These are phyloP conservation scores for Leishmania arabica DNA, from an alignment of 208 protist genomes.

Conservation along the genomic window DNA sequence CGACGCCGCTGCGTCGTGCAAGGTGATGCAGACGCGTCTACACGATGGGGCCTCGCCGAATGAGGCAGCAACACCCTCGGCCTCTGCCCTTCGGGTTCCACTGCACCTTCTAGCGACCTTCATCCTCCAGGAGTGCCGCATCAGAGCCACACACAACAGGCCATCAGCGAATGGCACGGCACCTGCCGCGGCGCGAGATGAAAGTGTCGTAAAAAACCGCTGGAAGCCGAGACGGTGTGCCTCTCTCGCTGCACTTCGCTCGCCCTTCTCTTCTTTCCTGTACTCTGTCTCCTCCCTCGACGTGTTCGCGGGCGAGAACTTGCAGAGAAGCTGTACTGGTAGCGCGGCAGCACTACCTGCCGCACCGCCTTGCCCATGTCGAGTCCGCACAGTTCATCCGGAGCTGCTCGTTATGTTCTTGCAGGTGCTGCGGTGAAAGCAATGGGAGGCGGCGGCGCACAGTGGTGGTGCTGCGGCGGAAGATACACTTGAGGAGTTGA, in stretches of 20 bases:
- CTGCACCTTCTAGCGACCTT: slow-evolving; percentile 27
- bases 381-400: background rate
- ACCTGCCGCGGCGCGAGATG: background rate
- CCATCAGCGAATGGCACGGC: background rate
- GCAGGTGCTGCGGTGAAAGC: background rate
- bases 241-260: background rate
- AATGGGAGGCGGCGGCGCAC: background rate
- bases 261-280: background rate
- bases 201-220: background rate
- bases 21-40: background rate
- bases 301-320: background rate
- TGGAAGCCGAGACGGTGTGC: background rate
- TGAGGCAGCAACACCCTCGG: background rate
- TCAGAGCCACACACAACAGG: background rate
- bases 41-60: background rate
- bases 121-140: slow-evolving; percentile 23
- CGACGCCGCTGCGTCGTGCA: background rate
- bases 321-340: background rate
- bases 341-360: background rate
- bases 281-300: background rate
- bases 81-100: slow-evolving; percentile 7
- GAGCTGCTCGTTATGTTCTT: slow-evolving; percentile 12
- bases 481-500: slow-evolving; percentile 10
- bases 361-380: too few species aligned
- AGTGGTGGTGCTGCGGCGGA: background rate